These are phyloP conservation scores for Polytolypa hystricis DNA, from an alignment of 2,329 filamentous ascomycete species.

Conservation along the genomic window DNA sequence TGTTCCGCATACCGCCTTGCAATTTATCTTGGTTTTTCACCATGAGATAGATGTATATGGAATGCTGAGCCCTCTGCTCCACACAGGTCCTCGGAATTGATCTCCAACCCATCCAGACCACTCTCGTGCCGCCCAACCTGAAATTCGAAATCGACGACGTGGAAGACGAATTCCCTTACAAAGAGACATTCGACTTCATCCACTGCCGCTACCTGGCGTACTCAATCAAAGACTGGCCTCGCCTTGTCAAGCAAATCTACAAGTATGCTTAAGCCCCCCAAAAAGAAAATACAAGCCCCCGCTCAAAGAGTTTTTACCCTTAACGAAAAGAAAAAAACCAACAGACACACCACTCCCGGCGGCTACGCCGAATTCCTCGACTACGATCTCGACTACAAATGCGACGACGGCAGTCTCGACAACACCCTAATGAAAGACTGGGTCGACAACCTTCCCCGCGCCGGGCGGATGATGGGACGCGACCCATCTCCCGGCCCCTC, in stretches of 20 bases:
- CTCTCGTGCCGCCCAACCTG: slow-evolving; percentile 12
- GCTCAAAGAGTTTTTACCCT: too few species aligned
- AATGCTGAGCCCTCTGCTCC: too few species aligned
- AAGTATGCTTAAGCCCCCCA: too few species aligned
- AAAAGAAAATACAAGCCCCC: too few species aligned
- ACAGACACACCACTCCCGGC: slow-evolving; percentile 7
- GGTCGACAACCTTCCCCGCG: slow-evolving; percentile 3
- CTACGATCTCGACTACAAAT: slow-evolving; percentile 6
- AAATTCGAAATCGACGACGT: slow-evolving; percentile 12
- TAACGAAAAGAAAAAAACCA: too few species aligned
- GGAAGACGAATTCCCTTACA: slow-evolving; percentile 9
- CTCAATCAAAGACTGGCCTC: slow-evolving; percentile 9
- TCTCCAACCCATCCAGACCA: not conserved
- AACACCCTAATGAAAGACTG: not conserved
- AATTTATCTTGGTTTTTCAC: too few species aligned
- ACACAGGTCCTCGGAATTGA: slow-evolving; percentile 1
- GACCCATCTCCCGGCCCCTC: slow-evolving; percentile 12
- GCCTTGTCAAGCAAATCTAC: slow-evolving; percentile 6
- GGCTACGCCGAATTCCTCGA: slow-evolving; percentile 16
- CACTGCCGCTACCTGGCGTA: slow-evolving; percentile 5
- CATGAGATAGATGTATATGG: too few species aligned
- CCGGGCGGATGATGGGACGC: slow-evolving; percentile 8
- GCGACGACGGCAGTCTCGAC: slow-evolving; percentile 3
- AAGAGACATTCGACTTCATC: slow-evolving; percentile 11
- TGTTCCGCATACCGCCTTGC: too few species aligned